These are phyloP conservation scores for Umbelopsis sp. DNA, from an alignment of 371 early-diverging fungal species.

Conservation along the genomic window DNA sequence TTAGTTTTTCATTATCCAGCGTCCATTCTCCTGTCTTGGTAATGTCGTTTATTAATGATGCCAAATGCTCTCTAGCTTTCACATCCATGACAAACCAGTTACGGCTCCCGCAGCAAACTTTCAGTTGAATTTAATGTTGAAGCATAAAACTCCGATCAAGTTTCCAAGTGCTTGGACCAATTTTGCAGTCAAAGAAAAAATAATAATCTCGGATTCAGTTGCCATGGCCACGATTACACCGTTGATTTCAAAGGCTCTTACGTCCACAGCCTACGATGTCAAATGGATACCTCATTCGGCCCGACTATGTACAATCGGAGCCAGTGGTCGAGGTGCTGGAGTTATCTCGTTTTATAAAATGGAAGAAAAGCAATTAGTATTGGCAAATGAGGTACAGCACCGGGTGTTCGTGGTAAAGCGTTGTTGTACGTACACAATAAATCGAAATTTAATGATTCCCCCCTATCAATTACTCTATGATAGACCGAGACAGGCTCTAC, in stretches of 20 bases:
- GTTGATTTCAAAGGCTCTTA: conserved; percentile 34
- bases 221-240: conserved; percentile 7
- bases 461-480: neutral
- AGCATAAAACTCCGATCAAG: neutral
- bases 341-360: conserved; percentile 65
- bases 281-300: conserved; percentile 78
- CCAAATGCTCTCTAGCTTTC: conserved; percentile 28
- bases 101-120: neutral
- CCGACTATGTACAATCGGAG: conserved; percentile 71
- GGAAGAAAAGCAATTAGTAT: conserved; percentile 45
- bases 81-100: conserved; percentile 30
- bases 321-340: conserved; percentile 69
- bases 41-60: conserved; percentile 31
- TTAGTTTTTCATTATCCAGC: conserved; percentile 34
- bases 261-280: conserved; percentile 46
- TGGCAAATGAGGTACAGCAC: conserved; percentile 50
- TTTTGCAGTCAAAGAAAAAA: neutral
- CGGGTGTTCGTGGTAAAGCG: neutral
- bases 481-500: conserved; percentile 57
- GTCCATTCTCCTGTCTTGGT: conserved; percentile 52
- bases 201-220: neutral
- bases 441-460: neutral
- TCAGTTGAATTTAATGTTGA: neutral
- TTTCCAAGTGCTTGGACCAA: neutral
- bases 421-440: neutral